Base-by-base conservation (phyloP, 2,329 filamentous ascomycete genomes). In the Phyllosticta capitalensis region DNA sequence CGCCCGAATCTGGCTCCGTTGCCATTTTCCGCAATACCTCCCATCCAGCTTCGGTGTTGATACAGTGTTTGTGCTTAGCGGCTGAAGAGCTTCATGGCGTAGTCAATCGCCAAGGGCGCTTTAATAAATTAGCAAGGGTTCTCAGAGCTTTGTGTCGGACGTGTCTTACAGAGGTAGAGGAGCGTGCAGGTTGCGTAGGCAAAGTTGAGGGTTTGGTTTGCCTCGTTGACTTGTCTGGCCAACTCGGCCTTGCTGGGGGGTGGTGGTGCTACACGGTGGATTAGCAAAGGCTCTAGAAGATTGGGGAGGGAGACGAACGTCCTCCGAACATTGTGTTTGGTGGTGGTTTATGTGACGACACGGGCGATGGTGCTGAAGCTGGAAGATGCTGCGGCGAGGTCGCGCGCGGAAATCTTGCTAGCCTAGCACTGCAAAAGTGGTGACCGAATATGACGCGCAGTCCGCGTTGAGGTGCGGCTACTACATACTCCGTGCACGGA, bases 151-250 rank as follows among this genome's bases (percentile, higher is more conserved):
- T 24, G 52, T 56, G 50, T 51, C 55, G 33, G 9, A 14, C 14
- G 10, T n/a, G 9, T 71, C 87, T 60, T 83, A 94, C 89, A 90
- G 62, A 94, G 76, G 71, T 92, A 92, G 54, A 94, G 80, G 55
- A 88, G 73, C 48, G 86, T 78, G 63, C 85, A 85, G 17, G 84
- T 83, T 48, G 83, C 80, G 59, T 86, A 70, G 63, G 87, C 87
- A 67, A 79, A 81, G 76, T 88, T 84, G 65, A 92, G 78, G 55
- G 85, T 87, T 66, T 80, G 79, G 68, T 77, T 78, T 55, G 89
- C 88, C 71, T 87, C 82, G 62, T 79, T 78, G 79, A 92, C 88
- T 72, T 85, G 81, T 68, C 79, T 66, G 65, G 80, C 81, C 71
- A 92, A 81, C 81, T 92, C 87, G 73, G 86, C 84, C 61, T 82